Evolutionary conservation across 1,284 basidiomycete genomes (phyloP), one percentile per base, ranked within the genome.

Genomic region (Ceratobasidium sp.): DNA sequence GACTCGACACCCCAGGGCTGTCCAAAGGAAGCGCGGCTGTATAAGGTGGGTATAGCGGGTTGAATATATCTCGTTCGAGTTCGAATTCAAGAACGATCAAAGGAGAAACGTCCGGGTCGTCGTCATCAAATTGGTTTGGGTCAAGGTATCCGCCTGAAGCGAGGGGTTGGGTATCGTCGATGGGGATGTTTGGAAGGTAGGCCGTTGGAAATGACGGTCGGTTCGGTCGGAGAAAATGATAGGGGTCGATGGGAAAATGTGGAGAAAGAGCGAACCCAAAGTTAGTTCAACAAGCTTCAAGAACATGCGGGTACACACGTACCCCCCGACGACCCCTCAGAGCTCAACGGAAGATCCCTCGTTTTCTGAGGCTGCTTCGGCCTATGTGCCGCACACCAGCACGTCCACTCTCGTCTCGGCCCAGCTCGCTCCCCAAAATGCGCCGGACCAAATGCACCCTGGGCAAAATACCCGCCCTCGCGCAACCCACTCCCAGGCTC

Each of bases 321-420:
- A 65, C 62, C 62, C 9, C 32, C 18, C 2, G 50, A 55, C 26
- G 64, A 53, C 6, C 4, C 64, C 52, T 69, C 64, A 6, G 46
- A 52, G 12, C 36, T 16, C 57, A 23, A 34, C 55, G 57, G 39
- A 43, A 59, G 21, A 28, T 43, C 58, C 23, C 52, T 30, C 2
- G 50, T 34, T 23, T 59, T 48, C 2, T 0, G 76, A 73, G 74
- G 78, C 77, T 53, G 78, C 77, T 59, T 77, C 53, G 88, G 88
- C 10, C 90, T 84, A 79, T 95, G 92, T 0, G 91, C 86, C 0
- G 92, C 92, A 76, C 92, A 93, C 92, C 93, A 95, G 76, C 91
- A 93, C 0, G 87, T 88, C 93, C 93, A 96, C n/a, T 83, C 81
- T 18, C 84, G 45, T 77, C 74, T 30, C 71, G 58, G 69, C 10